Conservation (phyloP, 352 stramenopile genomes). For the Phytopythium boreale region DNA sequence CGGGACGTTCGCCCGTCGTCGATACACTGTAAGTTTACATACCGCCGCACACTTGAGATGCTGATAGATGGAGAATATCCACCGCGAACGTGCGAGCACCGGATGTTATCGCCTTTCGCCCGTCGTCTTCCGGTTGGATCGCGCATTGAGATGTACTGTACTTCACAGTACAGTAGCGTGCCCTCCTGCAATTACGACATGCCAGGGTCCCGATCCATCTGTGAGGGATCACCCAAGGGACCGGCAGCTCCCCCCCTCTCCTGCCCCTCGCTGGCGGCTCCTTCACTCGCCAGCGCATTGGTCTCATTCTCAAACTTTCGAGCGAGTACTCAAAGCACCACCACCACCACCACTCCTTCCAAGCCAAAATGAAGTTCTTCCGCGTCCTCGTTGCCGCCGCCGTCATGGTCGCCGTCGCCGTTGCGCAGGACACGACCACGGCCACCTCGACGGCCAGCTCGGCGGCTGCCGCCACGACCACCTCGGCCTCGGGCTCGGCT, state of each 20-base stretch:
- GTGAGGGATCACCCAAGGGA: neutral
- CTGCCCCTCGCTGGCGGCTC: neutral
- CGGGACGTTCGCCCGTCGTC: neutral
- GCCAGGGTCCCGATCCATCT: neutral
- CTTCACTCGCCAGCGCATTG: neutral
- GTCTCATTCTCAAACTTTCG: conserved; percentile 16
- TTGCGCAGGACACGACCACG: conserved; percentile 1
- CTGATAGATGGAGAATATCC: neutral
- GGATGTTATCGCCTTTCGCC: neutral
- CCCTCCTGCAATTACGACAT: neutral
- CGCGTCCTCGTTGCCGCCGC: conserved; percentile 9
- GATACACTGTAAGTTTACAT: no score
- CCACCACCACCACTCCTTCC: neutral
- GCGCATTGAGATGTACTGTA: neutral
- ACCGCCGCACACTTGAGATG: neutral
- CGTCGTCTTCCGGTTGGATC: neutral
- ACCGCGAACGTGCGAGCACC: neutral
- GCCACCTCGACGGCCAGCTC: conserved; percentile 1
- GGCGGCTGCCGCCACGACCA: neutral
- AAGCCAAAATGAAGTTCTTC: conserved; percentile 17
- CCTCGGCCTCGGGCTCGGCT: conserved; percentile 1
- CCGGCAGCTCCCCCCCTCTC: neutral
- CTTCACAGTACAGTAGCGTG: no score
- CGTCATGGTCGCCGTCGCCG: conserved; percentile 10
- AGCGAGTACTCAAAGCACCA: conserved; percentile 12